Percentiles rank a stretch among this genome's conserved stretches.
phyloP scores from a whole-genome alignment of 208 protist genomes.

The Zelonia costaricensis region DNA sequence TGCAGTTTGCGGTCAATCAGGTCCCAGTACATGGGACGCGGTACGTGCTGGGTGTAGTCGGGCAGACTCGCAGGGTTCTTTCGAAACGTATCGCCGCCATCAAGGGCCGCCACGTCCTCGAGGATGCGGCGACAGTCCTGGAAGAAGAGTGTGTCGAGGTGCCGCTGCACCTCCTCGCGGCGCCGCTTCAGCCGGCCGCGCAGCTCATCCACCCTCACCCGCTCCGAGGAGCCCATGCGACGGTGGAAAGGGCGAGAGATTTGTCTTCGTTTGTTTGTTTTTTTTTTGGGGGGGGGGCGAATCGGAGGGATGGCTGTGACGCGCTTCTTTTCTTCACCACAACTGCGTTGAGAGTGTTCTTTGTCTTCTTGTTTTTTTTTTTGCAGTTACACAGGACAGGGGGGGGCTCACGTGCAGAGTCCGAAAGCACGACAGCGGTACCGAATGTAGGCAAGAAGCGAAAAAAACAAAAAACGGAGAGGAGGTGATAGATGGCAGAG shows the following conservation, averaged over 20 bases:
- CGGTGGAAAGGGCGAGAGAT: background rate
- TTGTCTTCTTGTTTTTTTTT: too few species aligned
- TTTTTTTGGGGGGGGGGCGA: too few species aligned
- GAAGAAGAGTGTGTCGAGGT: conserved; percentile 73
- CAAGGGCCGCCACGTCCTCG: conserved; percentile 32
- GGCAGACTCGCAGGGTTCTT: conserved; percentile 54
- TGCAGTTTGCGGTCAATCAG: conserved; percentile 62
- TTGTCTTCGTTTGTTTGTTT: background rate
- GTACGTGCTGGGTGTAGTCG: conserved; percentile 48
- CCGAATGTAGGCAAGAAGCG: too few species aligned
- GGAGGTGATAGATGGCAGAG: too few species aligned
- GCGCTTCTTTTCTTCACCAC: too few species aligned
- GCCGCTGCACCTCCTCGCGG: conserved; percentile 44
- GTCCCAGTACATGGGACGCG: conserved; percentile 67
- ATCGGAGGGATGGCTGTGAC: too few species aligned
- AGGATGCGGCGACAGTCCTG: conserved; percentile 46
- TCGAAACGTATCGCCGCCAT: conserved; percentile 46
- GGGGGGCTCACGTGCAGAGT: too few species aligned
- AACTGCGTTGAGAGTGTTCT: too few species aligned
- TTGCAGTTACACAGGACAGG: too few species aligned
- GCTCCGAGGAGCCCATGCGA: conserved; percentile 8
- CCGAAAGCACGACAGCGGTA: too few species aligned
- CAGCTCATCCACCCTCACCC: conserved; percentile 23
- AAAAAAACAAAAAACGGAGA: too few species aligned
- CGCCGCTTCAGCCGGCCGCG: conserved; percentile 51